Percentiles rank a stretch among this genome's conserved stretches.
These are phyloP conservation scores for Selaginella moellendorffii DNA, from an alignment of 75 land plant genomes.

Conservation along the genomic window DNA sequence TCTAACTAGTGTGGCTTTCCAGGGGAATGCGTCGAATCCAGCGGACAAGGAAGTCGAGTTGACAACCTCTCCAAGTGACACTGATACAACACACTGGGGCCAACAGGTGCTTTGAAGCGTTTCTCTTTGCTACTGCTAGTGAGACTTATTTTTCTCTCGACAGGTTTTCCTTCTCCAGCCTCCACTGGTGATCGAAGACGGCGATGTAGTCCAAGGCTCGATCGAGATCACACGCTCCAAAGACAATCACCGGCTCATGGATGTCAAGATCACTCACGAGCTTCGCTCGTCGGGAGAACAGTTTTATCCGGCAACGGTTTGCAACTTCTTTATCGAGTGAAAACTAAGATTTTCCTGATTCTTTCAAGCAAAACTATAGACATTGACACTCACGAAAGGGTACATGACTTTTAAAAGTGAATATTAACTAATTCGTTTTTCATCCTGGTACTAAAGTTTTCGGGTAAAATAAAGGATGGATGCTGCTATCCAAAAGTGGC, in stretches of 20 bases:
- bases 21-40: neutral
- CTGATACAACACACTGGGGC: neutral
- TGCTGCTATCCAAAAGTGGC: no score
- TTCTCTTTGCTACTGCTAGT: neutral
- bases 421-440: no score
- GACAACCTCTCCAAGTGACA: neutral
- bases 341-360: no score
- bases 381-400: no score
- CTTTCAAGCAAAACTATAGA: no score
- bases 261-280: constrained; percentile 57
- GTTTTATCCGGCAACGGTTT: no score
- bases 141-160: neutral
- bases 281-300: no score
- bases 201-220: constrained; percentile 38
- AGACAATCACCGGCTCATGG: constrained; percentile 79
- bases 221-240: constrained; percentile 57
- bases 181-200: constrained; percentile 34
- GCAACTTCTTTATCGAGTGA: no score
- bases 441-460: no score
- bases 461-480: no score
- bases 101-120: neutral
- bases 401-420: no score
- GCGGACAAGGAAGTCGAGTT: neutral
- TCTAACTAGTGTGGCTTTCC: neutral
- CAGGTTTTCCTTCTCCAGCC: constrained; percentile 82